phyloP scores from a whole-genome alignment of 2,329 filamentous ascomycete species.

The Dactylonectria estremocensis region DNA sequence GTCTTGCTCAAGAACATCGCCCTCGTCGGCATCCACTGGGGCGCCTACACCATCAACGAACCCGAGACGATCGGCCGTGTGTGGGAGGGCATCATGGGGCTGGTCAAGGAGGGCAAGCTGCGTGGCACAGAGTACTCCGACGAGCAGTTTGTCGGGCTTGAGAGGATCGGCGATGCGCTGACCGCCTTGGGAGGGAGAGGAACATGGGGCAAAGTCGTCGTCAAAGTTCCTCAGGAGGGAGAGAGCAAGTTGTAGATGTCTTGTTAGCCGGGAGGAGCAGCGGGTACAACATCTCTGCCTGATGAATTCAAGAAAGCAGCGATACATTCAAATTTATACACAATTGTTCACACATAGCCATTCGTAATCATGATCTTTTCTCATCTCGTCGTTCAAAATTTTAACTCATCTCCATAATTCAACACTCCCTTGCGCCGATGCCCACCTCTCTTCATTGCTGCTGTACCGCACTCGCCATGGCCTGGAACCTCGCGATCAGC shows the following conservation, averaged over 20 bases:
- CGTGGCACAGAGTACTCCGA: conserved; percentile 87
- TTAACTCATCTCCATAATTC: conserved; percentile 29
- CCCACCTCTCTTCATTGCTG: conserved; percentile 22
- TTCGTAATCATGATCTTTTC: conserved; percentile 30
- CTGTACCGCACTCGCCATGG: conserved; percentile 47
- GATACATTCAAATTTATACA: neutral
- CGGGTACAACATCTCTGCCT: neutral
- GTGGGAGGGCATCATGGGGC: conserved; percentile 85
- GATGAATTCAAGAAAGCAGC: neutral
- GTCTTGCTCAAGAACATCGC: conserved; percentile 95
- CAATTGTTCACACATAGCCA: conserved; percentile 8
- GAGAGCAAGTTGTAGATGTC: conserved; percentile 67
- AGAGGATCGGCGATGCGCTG: conserved; percentile 83
- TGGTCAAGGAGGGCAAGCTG: conserved; percentile 86
- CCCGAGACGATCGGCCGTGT: conserved; percentile 78
- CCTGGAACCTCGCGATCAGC: conserved; percentile 74
- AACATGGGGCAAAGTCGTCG: conserved; percentile 97
- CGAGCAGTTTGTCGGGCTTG: conserved; percentile 85
- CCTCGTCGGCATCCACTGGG: conserved; percentile 93
- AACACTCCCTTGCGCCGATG: conserved; percentile 11
- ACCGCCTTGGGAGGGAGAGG: conserved; percentile 83
- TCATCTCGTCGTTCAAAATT: conserved; percentile 40
- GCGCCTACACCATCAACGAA: conserved; percentile 83
- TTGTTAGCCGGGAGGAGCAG: conserved; percentile 4
- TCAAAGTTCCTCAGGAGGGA: conserved; percentile 82